Conservation (phyloP, 768 basidiomycete species). For the Psilocybe cyanescens region DNA sequence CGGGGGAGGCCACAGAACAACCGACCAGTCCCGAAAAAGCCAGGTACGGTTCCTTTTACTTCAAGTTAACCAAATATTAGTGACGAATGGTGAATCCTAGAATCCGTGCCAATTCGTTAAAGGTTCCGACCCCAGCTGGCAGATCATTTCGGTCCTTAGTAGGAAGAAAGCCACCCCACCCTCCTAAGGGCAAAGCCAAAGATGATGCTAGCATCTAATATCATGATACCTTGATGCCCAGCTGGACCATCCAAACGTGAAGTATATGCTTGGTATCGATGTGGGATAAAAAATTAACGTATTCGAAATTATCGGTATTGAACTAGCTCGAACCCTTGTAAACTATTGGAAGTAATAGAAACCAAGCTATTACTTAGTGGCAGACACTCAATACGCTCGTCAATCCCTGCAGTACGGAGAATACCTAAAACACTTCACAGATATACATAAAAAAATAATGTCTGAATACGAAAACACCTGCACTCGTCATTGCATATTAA, state of each 20-base stretch:
- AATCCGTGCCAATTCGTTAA: conserved; percentile 7
- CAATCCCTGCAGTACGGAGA: too few relatives aligned
- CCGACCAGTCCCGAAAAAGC: conserved; percentile 23
- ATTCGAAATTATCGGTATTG: too few relatives aligned
- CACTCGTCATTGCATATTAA: background rate
- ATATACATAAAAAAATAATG: background rate
- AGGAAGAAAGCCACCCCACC: conserved; percentile 9
- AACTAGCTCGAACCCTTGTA: background rate
- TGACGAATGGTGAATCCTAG: background rate
- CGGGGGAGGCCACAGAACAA: conserved; percentile 36
- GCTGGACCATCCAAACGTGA: background rate
- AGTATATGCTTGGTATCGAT: too few relatives aligned
- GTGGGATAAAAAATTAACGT: too few relatives aligned
- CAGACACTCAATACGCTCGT: too few relatives aligned
- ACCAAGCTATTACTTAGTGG: background rate
- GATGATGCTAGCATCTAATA: conserved; percentile 1
- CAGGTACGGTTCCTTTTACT: conserved; percentile 1
- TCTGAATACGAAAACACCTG: background rate
- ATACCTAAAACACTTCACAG: too few relatives aligned
- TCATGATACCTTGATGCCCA: background rate
- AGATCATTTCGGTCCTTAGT: conserved; percentile 29
- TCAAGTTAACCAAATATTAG: background rate
- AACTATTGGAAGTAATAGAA: background rate
- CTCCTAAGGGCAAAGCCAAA: conserved; percentile 1
- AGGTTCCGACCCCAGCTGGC: conserved; percentile 26